Conservation (phyloP, 352 stramenopile genomes). For the Aphanomyces euteiches region DNA sequence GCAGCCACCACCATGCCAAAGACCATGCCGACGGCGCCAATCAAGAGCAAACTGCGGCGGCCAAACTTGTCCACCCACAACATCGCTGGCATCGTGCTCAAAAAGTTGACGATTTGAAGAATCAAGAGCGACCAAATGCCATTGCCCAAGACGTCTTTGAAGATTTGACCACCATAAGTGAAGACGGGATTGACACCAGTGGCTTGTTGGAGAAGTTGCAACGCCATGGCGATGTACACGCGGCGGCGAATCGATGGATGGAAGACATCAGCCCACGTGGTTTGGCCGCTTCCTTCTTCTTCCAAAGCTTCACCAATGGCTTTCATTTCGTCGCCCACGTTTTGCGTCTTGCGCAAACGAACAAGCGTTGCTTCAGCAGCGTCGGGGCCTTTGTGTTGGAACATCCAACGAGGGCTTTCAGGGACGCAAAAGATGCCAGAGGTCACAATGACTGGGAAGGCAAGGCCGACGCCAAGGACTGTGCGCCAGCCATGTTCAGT, state of each 20-base stretch:
- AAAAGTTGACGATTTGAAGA: slow-evolving; percentile 41
- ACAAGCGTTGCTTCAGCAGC: slow-evolving; percentile 37
- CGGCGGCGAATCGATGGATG: slow-evolving; percentile 39
- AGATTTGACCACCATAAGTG: slow-evolving; percentile 43
- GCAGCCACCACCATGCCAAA: no score
- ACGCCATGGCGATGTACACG: slow-evolving; percentile 37
- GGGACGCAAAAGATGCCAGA: slow-evolving; percentile 46
- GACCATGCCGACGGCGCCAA: slow-evolving; percentile 35
- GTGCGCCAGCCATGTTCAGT: slow-evolving; percentile 38
- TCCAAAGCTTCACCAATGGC: slow-evolving; percentile 48
- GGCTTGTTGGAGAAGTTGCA: slow-evolving; percentile 47
- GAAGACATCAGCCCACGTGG: slow-evolving; percentile 41
- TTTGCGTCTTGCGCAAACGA: slow-evolving; percentile 35
- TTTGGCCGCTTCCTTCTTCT: slow-evolving; percentile 33
- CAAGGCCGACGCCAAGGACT: slow-evolving; percentile 35
- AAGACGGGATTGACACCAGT: slow-evolving; percentile 45
- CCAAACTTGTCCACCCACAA: slow-evolving; percentile 43
- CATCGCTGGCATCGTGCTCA: slow-evolving; percentile 44
- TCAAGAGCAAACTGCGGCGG: slow-evolving; percentile 39
- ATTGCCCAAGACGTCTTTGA: slow-evolving; percentile 39
- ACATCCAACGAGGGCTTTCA: slow-evolving; percentile 51
- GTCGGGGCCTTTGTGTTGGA: slow-evolving; percentile 40
- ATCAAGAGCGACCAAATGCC: slow-evolving; percentile 42
- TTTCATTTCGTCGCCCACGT: slow-evolving; percentile 39
- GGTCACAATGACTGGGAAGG: slow-evolving; percentile 42